phyloP scores from a whole-genome alignment of 257 asterid species.

The Solanum lignicaule region DNA sequence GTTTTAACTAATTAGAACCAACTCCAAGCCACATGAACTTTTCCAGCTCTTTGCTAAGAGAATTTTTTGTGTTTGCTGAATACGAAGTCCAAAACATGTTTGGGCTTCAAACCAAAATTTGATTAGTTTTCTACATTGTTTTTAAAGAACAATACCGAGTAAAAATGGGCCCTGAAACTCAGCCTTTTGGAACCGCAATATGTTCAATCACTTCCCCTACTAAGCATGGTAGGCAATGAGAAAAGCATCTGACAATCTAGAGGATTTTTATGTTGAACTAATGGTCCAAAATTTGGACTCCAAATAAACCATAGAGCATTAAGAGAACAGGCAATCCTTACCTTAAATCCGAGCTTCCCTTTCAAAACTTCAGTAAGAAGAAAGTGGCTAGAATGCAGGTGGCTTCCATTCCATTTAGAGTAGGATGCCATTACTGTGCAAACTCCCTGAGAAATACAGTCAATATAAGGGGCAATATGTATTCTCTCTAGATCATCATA shows the following conservation, averaged over 20 bases:
- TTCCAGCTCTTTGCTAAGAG: not conserved
- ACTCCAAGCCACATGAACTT: not conserved
- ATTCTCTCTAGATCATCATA: slow-evolving; percentile 35
- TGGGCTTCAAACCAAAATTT: not conserved
- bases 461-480: slow-evolving; percentile 37
- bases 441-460: slow-evolving; percentile 37
- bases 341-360: slow-evolving; percentile 41
- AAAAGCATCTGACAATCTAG: not conserved
- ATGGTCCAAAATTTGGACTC: not conserved
- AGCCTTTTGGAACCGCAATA: not conserved
- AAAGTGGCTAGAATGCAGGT: slow-evolving; percentile 24
- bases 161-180: not conserved
- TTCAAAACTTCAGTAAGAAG: slow-evolving; percentile 31
- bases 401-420: slow-evolving; percentile 41
- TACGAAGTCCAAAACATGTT: not conserved
- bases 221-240: not conserved
- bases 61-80: not conserved
- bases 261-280: not conserved
- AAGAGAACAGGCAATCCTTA: not conserved
- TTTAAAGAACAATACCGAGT: not conserved
- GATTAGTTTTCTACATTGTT: not conserved
- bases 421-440: slow-evolving; percentile 46
- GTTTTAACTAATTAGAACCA: not conserved
- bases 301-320: not conserved
- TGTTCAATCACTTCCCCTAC: not conserved